Conservation (phyloP, 306 rosid genomes). For the Quercus glauca region DNA sequence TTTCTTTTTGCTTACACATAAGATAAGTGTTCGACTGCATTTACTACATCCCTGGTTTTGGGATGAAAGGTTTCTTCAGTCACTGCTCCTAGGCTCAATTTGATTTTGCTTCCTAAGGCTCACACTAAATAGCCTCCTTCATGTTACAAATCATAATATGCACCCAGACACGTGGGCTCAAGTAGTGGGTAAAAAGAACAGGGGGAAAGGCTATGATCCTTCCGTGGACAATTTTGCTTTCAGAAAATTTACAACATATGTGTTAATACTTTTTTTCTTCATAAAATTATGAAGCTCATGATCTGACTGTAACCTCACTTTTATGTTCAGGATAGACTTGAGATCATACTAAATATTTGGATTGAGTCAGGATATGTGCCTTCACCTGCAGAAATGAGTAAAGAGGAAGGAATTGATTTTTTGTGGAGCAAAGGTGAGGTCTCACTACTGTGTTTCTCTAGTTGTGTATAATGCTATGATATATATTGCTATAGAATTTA, state of each 20-base stretch:
- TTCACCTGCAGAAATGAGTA: slow-evolving; percentile 81
- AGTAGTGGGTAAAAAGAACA: background rate
- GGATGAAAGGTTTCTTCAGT: background rate
- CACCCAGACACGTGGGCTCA: background rate
- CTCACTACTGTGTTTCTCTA: slow-evolving; percentile 1
- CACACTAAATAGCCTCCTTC: background rate
- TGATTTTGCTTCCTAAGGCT: background rate
- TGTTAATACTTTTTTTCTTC: background rate
- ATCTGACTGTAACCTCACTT: background rate
- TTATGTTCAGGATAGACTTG: slow-evolving; percentile 84
- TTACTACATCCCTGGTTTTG: background rate
- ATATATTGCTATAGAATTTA: background rate
- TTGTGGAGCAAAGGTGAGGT: slow-evolving; percentile 58
- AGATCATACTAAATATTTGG: slow-evolving; percentile 76
- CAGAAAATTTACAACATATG: background rate
- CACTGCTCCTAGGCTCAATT: background rate
- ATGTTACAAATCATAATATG: background rate
- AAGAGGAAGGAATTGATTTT: slow-evolving; percentile 67
- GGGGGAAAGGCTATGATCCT: background rate
- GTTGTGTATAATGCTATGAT: slow-evolving; percentile 7
- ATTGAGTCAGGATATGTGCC: slow-evolving; percentile 69
- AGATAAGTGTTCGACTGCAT: background rate
- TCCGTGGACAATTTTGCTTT: background rate
- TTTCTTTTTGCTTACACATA: background rate
- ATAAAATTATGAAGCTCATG: background rate